Conservation (phyloP, 306 rosid species). For the Quercus ilex region DNA sequence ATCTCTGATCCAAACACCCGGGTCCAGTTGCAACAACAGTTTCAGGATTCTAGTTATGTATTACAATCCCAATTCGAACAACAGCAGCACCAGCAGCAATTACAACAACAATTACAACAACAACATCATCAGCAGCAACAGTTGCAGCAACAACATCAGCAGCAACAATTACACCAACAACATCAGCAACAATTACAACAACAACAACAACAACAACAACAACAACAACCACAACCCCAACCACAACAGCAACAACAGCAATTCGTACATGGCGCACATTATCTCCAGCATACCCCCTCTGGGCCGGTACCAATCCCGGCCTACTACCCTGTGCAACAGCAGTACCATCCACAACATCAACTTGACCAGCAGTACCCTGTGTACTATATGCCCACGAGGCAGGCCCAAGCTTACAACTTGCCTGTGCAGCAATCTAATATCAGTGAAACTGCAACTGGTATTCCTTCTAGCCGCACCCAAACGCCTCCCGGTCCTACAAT, state of each 20-base stretch:
- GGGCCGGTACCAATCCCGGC: conserved; percentile 53
- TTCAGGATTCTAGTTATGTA: conserved; percentile 68
- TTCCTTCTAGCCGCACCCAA: conserved; percentile 58
- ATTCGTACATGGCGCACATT: conserved; percentile 74
- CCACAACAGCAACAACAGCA: conserved; percentile 8
- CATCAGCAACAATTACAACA: conserved; percentile 2
- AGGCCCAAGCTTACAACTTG: conserved; percentile 65
- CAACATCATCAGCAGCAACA: conserved; percentile 36
- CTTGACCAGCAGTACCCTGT: conserved; percentile 71
- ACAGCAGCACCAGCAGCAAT: conserved; percentile 36
- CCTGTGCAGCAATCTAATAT: conserved; percentile 63
- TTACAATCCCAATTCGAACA: conserved; percentile 72
- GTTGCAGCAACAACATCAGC: conserved; percentile 21
- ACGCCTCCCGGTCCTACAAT: conserved; percentile 52
- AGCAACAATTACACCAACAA: conserved; percentile 35
- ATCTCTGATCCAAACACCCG: conserved; percentile 56
- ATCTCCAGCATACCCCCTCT: conserved; percentile 62
- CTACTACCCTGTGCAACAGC: conserved; percentile 74
- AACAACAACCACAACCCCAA: conserved; percentile 41
- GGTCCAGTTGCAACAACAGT: conserved; percentile 72
- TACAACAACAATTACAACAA: conserved; percentile 46
- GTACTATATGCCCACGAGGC: conserved; percentile 78
- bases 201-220: conserved; percentile 45
- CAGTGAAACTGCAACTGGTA: conserved; percentile 45
- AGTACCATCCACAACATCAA: conserved; percentile 50